Percentiles rank a stretch among this genome's conserved stretches.
Conservation (phyloP, 169 alveolate species). For the Amoebophrya sp. region DNA sequence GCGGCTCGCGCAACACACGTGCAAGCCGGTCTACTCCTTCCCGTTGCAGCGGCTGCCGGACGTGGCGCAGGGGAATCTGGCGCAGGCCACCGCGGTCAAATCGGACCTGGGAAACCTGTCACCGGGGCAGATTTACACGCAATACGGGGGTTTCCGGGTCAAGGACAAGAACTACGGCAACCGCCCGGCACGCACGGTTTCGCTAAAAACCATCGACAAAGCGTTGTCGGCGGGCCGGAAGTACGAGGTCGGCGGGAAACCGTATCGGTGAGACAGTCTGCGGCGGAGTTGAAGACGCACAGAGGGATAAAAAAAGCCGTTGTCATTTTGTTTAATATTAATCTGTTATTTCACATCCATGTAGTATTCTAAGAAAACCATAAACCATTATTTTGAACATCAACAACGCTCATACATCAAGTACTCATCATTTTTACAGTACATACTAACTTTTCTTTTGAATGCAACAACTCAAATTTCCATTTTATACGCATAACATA, state of each 20-base stretch:
- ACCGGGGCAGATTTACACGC: background rate
- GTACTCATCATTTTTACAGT: too few species aligned
- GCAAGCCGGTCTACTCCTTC: background rate
- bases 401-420: too few species aligned
- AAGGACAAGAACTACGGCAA: background rate
- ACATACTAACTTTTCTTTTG: too few species aligned
- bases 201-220: background rate
- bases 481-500: too few species aligned
- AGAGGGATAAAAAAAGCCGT: too few species aligned
- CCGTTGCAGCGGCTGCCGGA: background rate
- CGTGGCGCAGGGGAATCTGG: background rate
- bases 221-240: background rate
- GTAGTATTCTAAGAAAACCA: too few species aligned
- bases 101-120: background rate
- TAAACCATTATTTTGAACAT: too few species aligned
- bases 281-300: too few species aligned
- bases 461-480: too few species aligned
- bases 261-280: background rate
- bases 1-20: background rate
- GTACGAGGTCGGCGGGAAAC: background rate
- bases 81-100: background rate
- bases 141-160: background rate
- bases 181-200: background rate
- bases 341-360: too few species aligned
- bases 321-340: too few species aligned